A percentile compares a stretch with the other conserved stretches of the same genome.
These are phyloP conservation scores for Endoconidiophora polonica DNA, from an alignment of 2,329 filamentous ascomycete genomes.

Conservation along the genomic window DNA sequence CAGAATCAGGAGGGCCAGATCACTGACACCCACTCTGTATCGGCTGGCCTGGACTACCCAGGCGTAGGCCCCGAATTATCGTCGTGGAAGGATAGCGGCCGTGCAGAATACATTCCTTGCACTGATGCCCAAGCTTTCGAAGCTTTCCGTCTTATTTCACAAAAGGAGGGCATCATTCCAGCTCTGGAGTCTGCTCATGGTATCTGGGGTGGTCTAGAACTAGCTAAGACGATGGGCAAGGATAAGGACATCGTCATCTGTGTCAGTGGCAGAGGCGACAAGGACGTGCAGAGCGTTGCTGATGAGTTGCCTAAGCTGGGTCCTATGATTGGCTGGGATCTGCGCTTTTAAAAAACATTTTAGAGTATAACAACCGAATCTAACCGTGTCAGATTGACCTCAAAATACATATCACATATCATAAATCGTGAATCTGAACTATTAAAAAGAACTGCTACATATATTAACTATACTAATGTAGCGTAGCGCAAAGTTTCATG, in stretches of 20 bases:
- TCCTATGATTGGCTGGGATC: constrained; percentile 66
- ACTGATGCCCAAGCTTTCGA: constrained; percentile 82
- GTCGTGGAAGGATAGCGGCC: constrained; percentile 77
- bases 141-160: constrained; percentile 68
- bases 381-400: too few species aligned
- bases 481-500: too few species aligned
- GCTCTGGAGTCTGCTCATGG: constrained; percentile 89
- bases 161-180: constrained; percentile 92
- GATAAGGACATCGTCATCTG: constrained; percentile 87
- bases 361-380: not conserved
- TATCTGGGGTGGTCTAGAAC: constrained; percentile 71
- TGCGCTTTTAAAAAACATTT: constrained; percentile 35
- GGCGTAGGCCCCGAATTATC: constrained; percentile 88
- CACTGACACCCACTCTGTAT: constrained; percentile 86
- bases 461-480: too few species aligned
- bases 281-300: constrained; percentile 96
- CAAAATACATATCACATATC: not conserved
- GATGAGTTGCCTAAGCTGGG: constrained; percentile 82
- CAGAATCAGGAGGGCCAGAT: constrained; percentile 91
- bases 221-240: constrained; percentile 84
- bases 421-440: not conserved
- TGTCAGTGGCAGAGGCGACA: constrained; percentile 83
- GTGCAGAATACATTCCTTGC: constrained; percentile 77
- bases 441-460: not conserved
- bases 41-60: constrained; percentile 90